phyloP scores from a whole-genome alignment of 192 early-diverging fungal species.

The Coemansia sp. region DNA sequence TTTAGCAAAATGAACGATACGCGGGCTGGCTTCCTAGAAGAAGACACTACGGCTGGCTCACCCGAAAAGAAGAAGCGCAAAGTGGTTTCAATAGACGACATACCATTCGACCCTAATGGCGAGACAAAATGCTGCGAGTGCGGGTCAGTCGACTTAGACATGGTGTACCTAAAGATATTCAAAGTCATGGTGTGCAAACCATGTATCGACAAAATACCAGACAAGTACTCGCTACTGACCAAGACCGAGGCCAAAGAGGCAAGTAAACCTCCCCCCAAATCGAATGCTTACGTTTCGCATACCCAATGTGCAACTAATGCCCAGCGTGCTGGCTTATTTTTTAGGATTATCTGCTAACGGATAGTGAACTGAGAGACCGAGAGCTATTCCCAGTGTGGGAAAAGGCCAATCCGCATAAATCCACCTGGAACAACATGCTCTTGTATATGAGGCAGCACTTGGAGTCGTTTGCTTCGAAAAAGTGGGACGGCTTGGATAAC shows the following conservation, averaged over 20 bases:
- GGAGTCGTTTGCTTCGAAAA: conserved; percentile 89
- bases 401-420: conserved; percentile 91
- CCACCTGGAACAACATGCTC: conserved; percentile 97
- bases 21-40: conserved; percentile 80
- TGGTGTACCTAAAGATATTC: conserved; percentile 69
- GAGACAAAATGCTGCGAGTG: conserved; percentile 80
- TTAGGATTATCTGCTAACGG: conserved; percentile 89
- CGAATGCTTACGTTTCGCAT: neutral
- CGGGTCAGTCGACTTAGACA: conserved; percentile 78
- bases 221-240: conserved; percentile 91
- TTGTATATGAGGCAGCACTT: conserved; percentile 84
- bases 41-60: conserved; percentile 45
- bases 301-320: neutral
- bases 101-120: conserved; percentile 35
- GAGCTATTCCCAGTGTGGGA: conserved; percentile 78
- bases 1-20: conserved; percentile 82
- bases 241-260: conserved; percentile 92
- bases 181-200: conserved; percentile 68
- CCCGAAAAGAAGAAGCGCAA: conserved; percentile 25
- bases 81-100: conserved; percentile 13
- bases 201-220: conserved; percentile 73
- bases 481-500: conserved; percentile 84
- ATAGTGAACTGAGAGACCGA: conserved; percentile 86
- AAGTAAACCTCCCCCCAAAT: conserved; percentile 3
- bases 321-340: neutral